phyloP scores from a whole-genome alignment of 2,329 filamentous ascomycete species.

The Talaromyces rugulosus region DNA sequence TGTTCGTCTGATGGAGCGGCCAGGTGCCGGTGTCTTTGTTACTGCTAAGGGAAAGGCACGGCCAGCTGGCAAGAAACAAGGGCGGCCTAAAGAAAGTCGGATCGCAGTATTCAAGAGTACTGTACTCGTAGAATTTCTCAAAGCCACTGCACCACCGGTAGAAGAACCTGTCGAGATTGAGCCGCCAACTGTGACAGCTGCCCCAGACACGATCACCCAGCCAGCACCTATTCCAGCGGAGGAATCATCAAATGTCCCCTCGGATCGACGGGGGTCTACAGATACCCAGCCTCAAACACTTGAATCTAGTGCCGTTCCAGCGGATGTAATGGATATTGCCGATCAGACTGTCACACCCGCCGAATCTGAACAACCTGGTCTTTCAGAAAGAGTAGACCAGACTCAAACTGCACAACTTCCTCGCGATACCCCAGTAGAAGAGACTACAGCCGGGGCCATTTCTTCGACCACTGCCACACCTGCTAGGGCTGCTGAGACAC shows the following conservation, averaged over 20 bases:
- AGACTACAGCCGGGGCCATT: neutral
- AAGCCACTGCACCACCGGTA: neutral
- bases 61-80: slow-evolving; percentile 33
- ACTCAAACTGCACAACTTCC: neutral
- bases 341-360: neutral
- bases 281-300: neutral
- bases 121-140: slow-evolving; percentile 5
- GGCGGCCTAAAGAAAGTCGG: slow-evolving; percentile 35
- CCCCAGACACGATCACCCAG: too few species aligned
- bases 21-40: slow-evolving; percentile 36
- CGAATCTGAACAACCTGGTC: neutral
- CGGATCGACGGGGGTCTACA: neutral
- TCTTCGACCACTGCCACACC: neutral
- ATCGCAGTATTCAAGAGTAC: slow-evolving; percentile 37
- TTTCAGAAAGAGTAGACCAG: neutral
- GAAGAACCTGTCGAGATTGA: neutral
- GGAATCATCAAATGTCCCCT: neutral
- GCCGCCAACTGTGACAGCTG: neutral
- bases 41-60: slow-evolving; percentile 36
- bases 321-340: neutral
- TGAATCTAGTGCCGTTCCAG: neutral
- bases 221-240: neutral
- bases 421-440: neutral
- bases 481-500: neutral
- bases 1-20: slow-evolving; percentile 33